Percentiles rank a stretch among this genome's conserved stretches.
These are phyloP conservation scores for Ulota crispa DNA, from an alignment of 225 moss, liverwort and hornwort genomes.

Conservation along the genomic window DNA sequence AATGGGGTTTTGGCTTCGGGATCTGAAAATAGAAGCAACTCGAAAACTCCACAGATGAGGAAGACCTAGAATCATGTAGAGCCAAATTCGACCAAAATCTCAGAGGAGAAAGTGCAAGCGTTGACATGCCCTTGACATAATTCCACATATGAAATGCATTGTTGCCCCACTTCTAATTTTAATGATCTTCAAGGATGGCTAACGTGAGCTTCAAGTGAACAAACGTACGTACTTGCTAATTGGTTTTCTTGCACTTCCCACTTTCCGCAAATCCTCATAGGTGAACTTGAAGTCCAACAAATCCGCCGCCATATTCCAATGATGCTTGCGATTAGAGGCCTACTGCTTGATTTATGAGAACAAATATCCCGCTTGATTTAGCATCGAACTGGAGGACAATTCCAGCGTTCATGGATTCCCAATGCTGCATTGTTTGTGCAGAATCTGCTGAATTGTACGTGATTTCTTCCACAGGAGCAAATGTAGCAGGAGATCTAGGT, in stretches of 20 bases:
- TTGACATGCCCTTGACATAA: neutral
- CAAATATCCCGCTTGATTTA: neutral
- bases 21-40: neutral
- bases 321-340: neutral
- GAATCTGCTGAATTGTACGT: neutral
- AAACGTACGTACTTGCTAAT: slow-evolving; percentile 48
- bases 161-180: neutral
- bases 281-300: slow-evolving; percentile 21
- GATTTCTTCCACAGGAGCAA: neutral
- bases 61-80: neutral
- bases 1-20: neutral
- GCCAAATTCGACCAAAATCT: neutral
- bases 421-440: neutral
- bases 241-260: slow-evolving; percentile 42
- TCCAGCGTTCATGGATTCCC: neutral
- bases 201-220: neutral
- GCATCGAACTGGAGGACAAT: neutral
- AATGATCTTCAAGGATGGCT: neutral
- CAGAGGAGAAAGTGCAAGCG: neutral
- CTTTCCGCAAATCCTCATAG: slow-evolving; percentile 43
- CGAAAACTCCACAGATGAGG: neutral
- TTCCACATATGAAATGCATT: neutral
- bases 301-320: slow-evolving; percentile 23
- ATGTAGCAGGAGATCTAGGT: neutral
- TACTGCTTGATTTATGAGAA: neutral